These are phyloP conservation scores for Zanthoxylum bungeanum DNA, from an alignment of 345 rosid species.

Conservation along the genomic window DNA sequence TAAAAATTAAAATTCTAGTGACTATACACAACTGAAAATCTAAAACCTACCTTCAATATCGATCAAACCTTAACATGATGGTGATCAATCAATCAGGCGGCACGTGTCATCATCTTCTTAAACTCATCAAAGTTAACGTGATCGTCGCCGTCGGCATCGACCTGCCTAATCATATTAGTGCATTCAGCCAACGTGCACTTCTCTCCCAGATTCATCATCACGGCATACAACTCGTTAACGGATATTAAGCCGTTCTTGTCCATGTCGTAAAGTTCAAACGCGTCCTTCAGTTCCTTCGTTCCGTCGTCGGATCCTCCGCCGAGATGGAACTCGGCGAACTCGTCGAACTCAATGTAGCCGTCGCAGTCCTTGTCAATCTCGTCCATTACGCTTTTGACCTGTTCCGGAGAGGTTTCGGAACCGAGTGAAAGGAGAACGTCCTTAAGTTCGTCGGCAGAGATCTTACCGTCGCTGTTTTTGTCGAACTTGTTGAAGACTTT, in stretches of 20 bases:
- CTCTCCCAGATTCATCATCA: slow-evolving; percentile 77
- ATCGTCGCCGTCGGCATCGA: slow-evolving; percentile 90
- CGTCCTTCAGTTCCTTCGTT: slow-evolving; percentile 62
- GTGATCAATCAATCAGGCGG: slow-evolving; percentile 1
- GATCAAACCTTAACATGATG: not conserved
- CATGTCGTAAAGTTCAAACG: slow-evolving; percentile 79
- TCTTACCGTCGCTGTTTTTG: slow-evolving; percentile 88
- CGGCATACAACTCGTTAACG: slow-evolving; percentile 64
- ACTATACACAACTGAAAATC: not conserved
- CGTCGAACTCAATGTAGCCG: slow-evolving; percentile 74
- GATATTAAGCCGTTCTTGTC: slow-evolving; percentile 86
- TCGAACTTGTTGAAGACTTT: slow-evolving; percentile 71
- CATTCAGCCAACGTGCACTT: slow-evolving; percentile 67
- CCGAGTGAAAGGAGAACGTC: slow-evolving; percentile 58
- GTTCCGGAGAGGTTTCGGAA: slow-evolving; percentile 42
- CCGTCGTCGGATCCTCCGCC: slow-evolving; percentile 12
- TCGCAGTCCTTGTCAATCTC: slow-evolving; percentile 90
- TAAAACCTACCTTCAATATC: not conserved
- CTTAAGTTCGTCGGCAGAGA: slow-evolving; percentile 67
- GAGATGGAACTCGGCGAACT: slow-evolving; percentile 53
- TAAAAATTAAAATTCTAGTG: not conserved
- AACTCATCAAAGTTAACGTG: slow-evolving; percentile 93
- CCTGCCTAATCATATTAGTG: slow-evolving; percentile 76
- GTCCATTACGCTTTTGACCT: slow-evolving; percentile 53
- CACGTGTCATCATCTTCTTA: slow-evolving; percentile 74